These are phyloP conservation scores for Neospermospora avenae DNA, from an alignment of 2,329 filamentous ascomycete genomes.

Conservation along the genomic window DNA sequence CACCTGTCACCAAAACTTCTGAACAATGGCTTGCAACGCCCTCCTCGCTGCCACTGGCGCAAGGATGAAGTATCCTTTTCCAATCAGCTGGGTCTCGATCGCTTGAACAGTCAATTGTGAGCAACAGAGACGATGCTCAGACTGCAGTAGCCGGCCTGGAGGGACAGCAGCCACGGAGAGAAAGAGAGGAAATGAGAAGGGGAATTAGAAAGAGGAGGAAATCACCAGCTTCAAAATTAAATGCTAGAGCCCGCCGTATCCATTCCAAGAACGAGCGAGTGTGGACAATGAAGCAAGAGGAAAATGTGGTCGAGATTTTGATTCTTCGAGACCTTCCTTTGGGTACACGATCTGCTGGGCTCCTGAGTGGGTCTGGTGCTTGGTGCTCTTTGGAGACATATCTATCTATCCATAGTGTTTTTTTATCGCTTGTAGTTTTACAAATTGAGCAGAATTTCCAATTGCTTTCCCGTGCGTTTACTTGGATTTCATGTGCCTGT, in stretches of 20 bases:
- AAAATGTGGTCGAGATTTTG: constrained; percentile 38
- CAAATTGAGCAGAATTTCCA: not conserved
- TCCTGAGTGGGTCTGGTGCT: constrained; percentile 33
- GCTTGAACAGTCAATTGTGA: not conserved
- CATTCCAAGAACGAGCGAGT: constrained; percentile 49
- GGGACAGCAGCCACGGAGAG: not conserved
- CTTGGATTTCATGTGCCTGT: not conserved
- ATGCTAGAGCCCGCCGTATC: constrained; percentile 55
- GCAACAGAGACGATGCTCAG: not conserved
- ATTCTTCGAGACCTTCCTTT: constrained; percentile 37
- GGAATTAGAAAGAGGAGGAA: not conserved
- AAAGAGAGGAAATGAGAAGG: not conserved
- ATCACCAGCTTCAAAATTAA: constrained; percentile 34
- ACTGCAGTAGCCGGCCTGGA: not conserved
- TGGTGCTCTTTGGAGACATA: constrained; percentile 42
- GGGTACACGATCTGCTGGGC: constrained; percentile 26
- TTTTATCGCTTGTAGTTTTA: not conserved
- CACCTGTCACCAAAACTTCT: not conserved
- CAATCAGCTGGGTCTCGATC: not conserved
- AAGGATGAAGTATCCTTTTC: not conserved
- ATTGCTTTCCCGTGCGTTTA: not conserved
- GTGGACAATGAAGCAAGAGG: constrained; percentile 57
- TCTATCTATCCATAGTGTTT: not conserved
- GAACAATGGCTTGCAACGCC: not conserved
- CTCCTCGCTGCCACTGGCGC: not conserved